Evolutionary conservation across 768 basidiomycete genomes (phyloP).

Genomic region (Lactarius tabidus): DNA sequence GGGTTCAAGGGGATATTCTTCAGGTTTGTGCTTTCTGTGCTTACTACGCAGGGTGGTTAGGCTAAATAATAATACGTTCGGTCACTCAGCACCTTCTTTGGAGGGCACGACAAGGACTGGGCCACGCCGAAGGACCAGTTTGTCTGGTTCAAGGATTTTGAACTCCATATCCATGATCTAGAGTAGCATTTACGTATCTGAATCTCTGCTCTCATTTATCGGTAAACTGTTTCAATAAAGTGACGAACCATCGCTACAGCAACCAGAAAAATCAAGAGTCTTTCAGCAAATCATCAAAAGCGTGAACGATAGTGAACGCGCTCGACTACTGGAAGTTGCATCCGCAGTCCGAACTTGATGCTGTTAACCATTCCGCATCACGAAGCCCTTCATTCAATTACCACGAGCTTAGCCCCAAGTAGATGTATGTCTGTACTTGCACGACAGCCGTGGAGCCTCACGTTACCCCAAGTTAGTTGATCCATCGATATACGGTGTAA

Average conservation of each 20-base stretch:
- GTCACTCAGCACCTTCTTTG: conserved; percentile 62
- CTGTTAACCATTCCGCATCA: no score
- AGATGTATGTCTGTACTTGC: no score
- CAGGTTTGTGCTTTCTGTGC: conserved; percentile 42
- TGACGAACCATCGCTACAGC: neutral
- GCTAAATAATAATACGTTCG: neutral
- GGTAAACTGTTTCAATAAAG: no score
- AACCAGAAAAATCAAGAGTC: neutral
- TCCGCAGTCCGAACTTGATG: no score
- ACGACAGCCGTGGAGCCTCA: no score
- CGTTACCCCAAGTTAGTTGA: no score
- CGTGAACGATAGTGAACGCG: no score
- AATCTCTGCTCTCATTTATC: neutral
- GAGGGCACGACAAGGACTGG: conserved; percentile 62
- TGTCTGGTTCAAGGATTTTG: conserved; percentile 71
- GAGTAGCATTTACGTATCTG: neutral
- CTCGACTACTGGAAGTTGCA: no score
- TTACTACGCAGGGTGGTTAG: neutral
- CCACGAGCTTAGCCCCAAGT: no score
- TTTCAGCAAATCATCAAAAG: neutral
- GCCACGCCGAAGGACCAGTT: conserved; percentile 74
- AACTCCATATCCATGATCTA: conserved; percentile 35
- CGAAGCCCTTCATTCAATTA: no score
- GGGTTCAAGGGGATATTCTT: conserved; percentile 62
- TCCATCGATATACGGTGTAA: no score